A percentile compares a stretch with the other conserved stretches of the same genome.
Evolutionary conservation across 129 eudicot genomes (phyloP).

Genomic region (Tagetes erecta): DNA sequence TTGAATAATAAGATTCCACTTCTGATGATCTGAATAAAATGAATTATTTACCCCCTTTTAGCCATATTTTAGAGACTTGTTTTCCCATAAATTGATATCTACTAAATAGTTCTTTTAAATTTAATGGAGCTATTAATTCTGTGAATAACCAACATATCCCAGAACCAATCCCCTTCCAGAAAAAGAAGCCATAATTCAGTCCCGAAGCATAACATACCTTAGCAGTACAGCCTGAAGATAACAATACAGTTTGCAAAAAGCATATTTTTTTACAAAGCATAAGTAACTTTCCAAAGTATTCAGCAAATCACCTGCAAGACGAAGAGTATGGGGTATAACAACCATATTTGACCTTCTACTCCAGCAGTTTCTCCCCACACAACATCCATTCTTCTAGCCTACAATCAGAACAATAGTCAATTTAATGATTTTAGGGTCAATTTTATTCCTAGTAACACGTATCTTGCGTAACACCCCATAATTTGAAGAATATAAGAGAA

Average conservation of each 20-base stretch:
- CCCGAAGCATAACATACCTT: background rate
- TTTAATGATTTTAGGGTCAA: background rate
- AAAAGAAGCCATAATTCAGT: background rate
- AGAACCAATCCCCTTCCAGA: background rate
- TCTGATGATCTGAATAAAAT: background rate
- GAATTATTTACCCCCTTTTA: background rate
- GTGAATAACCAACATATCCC: background rate
- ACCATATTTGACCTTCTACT: conserved; percentile 82
- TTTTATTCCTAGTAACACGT: background rate
- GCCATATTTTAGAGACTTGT: too few relatives aligned
- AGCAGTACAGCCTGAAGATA: background rate
- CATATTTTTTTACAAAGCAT: background rate
- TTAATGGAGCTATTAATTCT: background rate
- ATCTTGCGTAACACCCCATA: background rate
- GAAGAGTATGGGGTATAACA: conserved; percentile 78
- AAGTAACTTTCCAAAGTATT: background rate
- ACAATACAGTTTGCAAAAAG: background rate
- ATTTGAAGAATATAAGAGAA: background rate
- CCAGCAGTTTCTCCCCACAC: conserved; percentile 99
- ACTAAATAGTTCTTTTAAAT: too few relatives aligned
- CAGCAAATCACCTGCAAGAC: conserved; percentile 65
- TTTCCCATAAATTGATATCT: background rate
- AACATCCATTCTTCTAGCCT: conserved; percentile 99
- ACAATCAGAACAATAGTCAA: conserved; percentile 26
- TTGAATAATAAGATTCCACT: background rate